These are phyloP conservation scores for Fraxinus latifolia DNA, from an alignment of 305 asterid genomes.

Conservation along the genomic window DNA sequence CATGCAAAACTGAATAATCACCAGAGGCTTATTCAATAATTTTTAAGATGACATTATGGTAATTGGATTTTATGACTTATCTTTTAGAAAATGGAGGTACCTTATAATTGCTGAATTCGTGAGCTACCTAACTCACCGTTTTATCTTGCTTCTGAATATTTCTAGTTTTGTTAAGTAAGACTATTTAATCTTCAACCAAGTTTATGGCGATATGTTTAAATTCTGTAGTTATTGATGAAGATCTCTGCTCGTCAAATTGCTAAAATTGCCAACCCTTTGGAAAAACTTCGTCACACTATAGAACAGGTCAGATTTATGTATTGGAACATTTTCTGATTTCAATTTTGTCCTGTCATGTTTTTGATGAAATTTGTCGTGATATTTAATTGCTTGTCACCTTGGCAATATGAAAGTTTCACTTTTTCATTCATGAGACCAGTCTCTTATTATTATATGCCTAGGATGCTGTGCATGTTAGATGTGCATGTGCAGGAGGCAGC, in stretches of 20 bases:
- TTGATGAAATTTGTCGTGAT: background rate
- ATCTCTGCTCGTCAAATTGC: constrained; percentile 65
- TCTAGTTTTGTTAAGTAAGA: background rate
- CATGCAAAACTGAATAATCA: background rate
- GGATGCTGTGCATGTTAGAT: background rate
- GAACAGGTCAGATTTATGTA: constrained; percentile 60
- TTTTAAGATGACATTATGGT: background rate
- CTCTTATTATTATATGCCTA: background rate
- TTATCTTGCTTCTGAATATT: constrained; percentile 8
- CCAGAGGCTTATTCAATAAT: background rate
- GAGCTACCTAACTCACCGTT: constrained; percentile 2
- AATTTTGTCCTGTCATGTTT: background rate
- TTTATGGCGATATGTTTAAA: background rate
- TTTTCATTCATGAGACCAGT: background rate
- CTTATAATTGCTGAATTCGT: background rate
- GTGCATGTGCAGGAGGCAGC: background rate
- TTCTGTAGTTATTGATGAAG: constrained; percentile 72
- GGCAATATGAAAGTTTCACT: background rate
- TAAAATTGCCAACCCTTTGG: constrained; percentile 69
- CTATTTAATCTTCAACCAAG: constrained; percentile 3
- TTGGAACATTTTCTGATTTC: background rate
- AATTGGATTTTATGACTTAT: background rate
- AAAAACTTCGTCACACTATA: constrained; percentile 66
- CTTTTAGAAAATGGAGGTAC: background rate
- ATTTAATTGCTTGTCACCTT: background rate